Evolutionary conservation across 768 basidiomycete genomes (phyloP), one percentile per base, ranked within the genome.

Genomic region (Rhodotorula graminis): DNA sequence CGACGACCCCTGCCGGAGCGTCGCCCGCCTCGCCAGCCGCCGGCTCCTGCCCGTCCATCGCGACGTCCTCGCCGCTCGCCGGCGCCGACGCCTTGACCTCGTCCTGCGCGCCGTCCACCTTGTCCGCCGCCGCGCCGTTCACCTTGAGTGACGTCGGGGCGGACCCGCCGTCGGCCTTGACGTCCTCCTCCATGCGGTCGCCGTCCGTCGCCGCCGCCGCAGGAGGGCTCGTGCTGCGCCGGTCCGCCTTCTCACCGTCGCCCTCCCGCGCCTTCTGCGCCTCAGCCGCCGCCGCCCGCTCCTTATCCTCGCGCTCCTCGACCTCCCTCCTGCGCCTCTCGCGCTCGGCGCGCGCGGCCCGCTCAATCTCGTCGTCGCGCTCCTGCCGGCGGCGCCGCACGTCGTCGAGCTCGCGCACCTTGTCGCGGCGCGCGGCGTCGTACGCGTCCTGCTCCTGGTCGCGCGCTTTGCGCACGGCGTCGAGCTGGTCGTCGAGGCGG

Each of bases 401-500:
- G 61, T 42, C 10, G 2, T 69, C 64, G 21, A 71, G 7, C 61
- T 64, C 57, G 15, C 55, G 56, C 31, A 55, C 21, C 64, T 71
- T 66, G 2, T 19, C 64, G 6, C 37, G 8, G 50, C 60, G 65
- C 27, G 21, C 10, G 11, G 64, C 62, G 7, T 66, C 60, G 66
- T 66, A 73, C 37, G 46, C 66, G 12, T 65, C 69, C 18, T 63
- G 55, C 29, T 76, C 75, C 11, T 25, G 42, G 18, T 61, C 59
- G 18, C 68, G 60, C 44, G 61, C 57, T 25, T 55, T 40, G 55
- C 68, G 70, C 27, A 71, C 69, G 15, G 23, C 9, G 31, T 63
- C 71, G 57, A 76, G 55, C 47, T 76, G 75, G 50, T 76, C 75
- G 33, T 77, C 75, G 40, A 79, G 74, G n/a, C 70, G 65, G 64